Conservation (phyloP, 352 stramenopile species). For the Phytophthora ohioensis region DNA sequence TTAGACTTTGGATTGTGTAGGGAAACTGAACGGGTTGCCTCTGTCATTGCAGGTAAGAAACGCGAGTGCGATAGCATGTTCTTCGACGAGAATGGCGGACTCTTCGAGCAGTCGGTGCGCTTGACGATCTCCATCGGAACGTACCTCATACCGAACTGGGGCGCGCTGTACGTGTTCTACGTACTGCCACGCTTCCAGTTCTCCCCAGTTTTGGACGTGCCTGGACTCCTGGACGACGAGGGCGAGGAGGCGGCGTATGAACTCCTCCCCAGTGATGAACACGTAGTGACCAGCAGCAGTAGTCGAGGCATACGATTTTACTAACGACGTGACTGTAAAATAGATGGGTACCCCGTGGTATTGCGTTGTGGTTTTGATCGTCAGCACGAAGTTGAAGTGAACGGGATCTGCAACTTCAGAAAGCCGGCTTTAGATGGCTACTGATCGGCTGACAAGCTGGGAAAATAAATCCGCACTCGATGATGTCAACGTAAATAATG, state of each 20-base stretch:
- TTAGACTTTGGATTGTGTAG: background rate
- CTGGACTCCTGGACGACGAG: slow-evolving; percentile 48
- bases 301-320: slow-evolving; percentile 26
- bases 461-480: background rate
- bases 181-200: slow-evolving; percentile 74
- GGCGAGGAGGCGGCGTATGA: slow-evolving; percentile 25
- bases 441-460: slow-evolving; percentile 2
- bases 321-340: slow-evolving; percentile 13
- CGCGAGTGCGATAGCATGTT: slow-evolving; percentile 74
- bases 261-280: slow-evolving; percentile 30
- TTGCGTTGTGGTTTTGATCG: background rate
- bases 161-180: slow-evolving; percentile 79
- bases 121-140: slow-evolving; percentile 59
- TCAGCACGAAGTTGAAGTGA: slow-evolving; percentile 20
- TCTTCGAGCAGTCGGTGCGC: slow-evolving; percentile 65
- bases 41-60: slow-evolving; percentile 33
- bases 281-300: slow-evolving; percentile 14
- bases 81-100: slow-evolving; percentile 65
- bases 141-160: slow-evolving; percentile 74
- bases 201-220: slow-evolving; percentile 63
- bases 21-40: background rate
- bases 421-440: slow-evolving; percentile 7
- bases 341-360: slow-evolving; percentile 2
- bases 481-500: too few species aligned
- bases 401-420: too few species aligned